Evolutionary conservation across 495 filamentous ascomycete genomes (phyloP).

Genomic region (Penicillium pulvis): DNA sequence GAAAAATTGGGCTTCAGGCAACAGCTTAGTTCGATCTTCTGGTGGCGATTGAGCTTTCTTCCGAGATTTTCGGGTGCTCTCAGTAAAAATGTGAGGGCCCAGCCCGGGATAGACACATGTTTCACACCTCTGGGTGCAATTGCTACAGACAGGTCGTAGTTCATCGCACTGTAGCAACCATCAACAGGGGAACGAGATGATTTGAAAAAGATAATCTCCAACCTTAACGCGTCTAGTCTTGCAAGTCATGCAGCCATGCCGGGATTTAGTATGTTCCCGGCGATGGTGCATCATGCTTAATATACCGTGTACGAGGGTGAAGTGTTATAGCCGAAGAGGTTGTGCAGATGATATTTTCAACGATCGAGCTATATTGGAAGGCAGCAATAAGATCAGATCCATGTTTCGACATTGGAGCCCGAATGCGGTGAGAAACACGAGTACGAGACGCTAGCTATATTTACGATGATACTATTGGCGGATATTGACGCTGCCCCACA

Average conservation of each 20-base stretch:
- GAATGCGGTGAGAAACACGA: conserved; percentile 14
- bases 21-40: background rate
- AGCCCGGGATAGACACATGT: conserved; percentile 24
- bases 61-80: conserved; percentile 1
- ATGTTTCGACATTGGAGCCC: background rate
- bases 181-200: background rate
- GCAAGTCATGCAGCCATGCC: conserved; percentile 30
- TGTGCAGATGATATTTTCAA: background rate
- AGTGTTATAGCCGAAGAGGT: conserved; percentile 7
- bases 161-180: conserved; percentile 26
- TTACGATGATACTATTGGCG: background rate
- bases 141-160: conserved; percentile 21
- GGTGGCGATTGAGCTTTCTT: background rate
- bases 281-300: background rate
- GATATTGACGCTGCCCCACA: background rate
- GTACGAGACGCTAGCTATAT: conserved; percentile 3
- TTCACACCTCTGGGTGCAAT: conserved; percentile 23
- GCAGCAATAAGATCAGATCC: conserved; percentile 13
- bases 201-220: background rate
- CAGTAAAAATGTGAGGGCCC: conserved; percentile 22
- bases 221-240: conserved; percentile 33
- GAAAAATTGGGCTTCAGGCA: background rate
- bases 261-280: conserved; percentile 18
- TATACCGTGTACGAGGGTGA: background rate
- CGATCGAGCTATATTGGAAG: conserved; percentile 8